Evolutionary conservation across 352 stramenopile species (phyloP).

Genomic region (Globisporangium heterothallicum): DNA sequence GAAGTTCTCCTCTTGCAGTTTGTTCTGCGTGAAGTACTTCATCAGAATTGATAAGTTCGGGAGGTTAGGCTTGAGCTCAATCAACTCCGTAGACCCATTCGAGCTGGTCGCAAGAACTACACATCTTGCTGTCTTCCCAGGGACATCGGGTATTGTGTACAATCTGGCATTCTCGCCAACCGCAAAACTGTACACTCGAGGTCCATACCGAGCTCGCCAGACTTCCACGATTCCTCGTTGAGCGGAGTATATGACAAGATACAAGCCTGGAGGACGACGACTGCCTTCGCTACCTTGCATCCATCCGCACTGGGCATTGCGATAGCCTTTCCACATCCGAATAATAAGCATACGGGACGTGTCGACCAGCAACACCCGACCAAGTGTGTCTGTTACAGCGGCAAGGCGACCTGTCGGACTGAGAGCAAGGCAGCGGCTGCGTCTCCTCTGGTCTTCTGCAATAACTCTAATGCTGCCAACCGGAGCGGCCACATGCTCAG

Average conservation of each 20-base stretch:
- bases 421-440: conserved; percentile 53
- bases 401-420: conserved; percentile 66
- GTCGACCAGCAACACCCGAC: conserved; percentile 70
- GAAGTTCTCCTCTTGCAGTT: conserved; percentile 85
- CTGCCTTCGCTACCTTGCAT: conserved; percentile 66
- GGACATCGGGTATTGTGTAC: conserved; percentile 48
- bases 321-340: conserved; percentile 87
- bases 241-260: conserved; percentile 83
- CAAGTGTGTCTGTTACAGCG: conserved; percentile 69
- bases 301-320: conserved; percentile 75
- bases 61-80: conserved; percentile 49
- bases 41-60: conserved; percentile 61
- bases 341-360: conserved; percentile 77
- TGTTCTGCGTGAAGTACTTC: conserved; percentile 85
- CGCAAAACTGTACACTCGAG: conserved; percentile 65
- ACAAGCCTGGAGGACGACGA: conserved; percentile 44
- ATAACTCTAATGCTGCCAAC: conserved; percentile 45
- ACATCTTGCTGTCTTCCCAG: conserved; percentile 36
- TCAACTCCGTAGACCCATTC: conserved; percentile 38
- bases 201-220: conserved; percentile 72
- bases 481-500: conserved; percentile 68
- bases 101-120: conserved; percentile 37
- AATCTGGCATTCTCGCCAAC: conserved; percentile 62
- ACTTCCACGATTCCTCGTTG: conserved; percentile 81
- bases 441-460: conserved; percentile 53